Conservation (phyloP, 352 stramenopile species). For the Globisporangium paddicum region DNA sequence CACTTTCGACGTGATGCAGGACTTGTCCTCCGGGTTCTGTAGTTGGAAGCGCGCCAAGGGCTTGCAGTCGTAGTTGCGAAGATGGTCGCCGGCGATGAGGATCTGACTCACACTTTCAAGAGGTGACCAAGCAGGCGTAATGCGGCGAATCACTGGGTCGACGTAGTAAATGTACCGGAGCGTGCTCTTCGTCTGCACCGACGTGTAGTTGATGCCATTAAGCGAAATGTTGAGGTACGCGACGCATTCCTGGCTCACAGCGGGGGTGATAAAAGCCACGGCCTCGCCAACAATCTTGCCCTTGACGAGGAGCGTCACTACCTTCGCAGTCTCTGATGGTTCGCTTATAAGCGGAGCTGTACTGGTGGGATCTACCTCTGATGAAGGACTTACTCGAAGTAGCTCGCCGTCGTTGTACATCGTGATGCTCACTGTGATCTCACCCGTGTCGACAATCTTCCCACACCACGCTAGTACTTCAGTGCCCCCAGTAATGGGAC, state of each 20-base stretch:
- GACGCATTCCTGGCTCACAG: slow-evolving; percentile 29
- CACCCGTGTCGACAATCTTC: slow-evolving; percentile 60
- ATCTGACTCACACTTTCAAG: slow-evolving; percentile 27
- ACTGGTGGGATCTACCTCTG: background rate
- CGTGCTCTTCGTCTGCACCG: slow-evolving; percentile 25
- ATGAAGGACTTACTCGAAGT: background rate
- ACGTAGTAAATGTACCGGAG: slow-evolving; percentile 61
- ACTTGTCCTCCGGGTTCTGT: slow-evolving; percentile 24
- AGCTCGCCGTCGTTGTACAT: slow-evolving; percentile 13
- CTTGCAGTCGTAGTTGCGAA: slow-evolving; percentile 46
- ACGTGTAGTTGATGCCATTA: slow-evolving; percentile 78
- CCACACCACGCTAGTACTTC: slow-evolving; percentile 52
- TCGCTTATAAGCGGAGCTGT: background rate
- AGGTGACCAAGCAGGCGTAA: slow-evolving; percentile 43
- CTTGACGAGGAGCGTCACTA: slow-evolving; percentile 27
- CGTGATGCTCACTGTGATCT: slow-evolving; percentile 53
- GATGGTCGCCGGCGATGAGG: slow-evolving; percentile 41
- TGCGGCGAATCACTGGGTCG: slow-evolving; percentile 41
- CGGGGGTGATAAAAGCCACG: slow-evolving; percentile 42
- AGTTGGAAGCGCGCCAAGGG: slow-evolving; percentile 39
- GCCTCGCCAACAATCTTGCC: slow-evolving; percentile 60
- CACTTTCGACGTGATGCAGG: slow-evolving; percentile 10
- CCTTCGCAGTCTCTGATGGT: background rate
- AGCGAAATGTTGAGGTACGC: slow-evolving; percentile 62
- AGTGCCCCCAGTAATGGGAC: slow-evolving; percentile 47